phyloP scores from a whole-genome alignment of 2,329 filamentous ascomycete species.

The Colletotrichum lini region DNA sequence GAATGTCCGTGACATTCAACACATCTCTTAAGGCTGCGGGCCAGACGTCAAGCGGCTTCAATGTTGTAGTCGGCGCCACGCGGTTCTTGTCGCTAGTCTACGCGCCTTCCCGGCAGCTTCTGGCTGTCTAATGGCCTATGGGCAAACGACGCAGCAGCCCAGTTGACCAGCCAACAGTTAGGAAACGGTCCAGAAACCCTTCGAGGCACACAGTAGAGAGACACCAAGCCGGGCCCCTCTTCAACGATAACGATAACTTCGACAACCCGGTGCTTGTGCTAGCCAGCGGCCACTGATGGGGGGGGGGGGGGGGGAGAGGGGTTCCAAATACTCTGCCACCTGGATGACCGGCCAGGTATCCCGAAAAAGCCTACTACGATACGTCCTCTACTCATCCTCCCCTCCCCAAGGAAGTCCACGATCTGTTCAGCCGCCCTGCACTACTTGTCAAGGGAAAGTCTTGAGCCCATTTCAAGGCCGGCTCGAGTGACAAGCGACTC shows the following conservation, averaged over 20 bases:
- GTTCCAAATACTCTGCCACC: conserved; percentile 7
- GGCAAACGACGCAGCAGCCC: not conserved
- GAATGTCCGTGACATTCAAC: conserved; percentile 22
- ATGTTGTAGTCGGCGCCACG: not conserved
- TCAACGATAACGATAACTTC: not conserved
- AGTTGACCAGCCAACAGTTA: not conserved
- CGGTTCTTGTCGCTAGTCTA: conserved; percentile 8
- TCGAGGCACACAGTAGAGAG: not conserved
- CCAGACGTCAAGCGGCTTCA: conserved; percentile 3
- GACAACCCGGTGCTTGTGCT: not conserved
- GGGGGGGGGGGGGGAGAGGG: not conserved
- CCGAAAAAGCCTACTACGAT: conserved; percentile 5
- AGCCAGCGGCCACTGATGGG: not conserved
- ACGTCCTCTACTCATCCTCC: too few species aligned
- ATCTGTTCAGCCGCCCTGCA: not conserved
- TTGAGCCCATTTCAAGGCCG: conserved; percentile 15
- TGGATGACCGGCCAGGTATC: conserved; percentile 14
- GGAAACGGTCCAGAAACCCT: conserved; percentile 6
- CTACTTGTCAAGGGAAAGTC: conserved; percentile 3
- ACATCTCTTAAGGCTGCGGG: not conserved
- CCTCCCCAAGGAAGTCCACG: not conserved
- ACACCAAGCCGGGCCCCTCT: not conserved
- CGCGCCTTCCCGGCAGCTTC: conserved; percentile 13
- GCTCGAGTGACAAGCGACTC: not conserved
- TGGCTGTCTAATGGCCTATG: not conserved